Base-by-base conservation (phyloP, 257 asterid species). In the Nemophila menziesii region DNA sequence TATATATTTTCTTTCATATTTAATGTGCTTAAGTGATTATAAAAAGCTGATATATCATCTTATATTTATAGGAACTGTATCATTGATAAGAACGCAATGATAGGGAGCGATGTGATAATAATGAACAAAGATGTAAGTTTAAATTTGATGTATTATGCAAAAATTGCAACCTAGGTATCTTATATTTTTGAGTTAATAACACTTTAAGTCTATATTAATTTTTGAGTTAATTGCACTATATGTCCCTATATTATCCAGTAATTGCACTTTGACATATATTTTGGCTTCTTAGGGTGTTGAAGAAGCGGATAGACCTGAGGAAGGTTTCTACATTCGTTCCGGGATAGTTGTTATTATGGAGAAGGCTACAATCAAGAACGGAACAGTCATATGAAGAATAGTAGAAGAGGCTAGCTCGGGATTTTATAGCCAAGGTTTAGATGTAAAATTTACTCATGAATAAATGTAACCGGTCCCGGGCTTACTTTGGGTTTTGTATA, bases 71-170 rank as follows among this genome's bases (percentile, higher is more conserved):
- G 98, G 58, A 89, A 80, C 59, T 81, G 95, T 39, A 84, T 89
- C 47, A 84, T 89, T 22, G 98, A 89, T 79, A 89, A 89, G 76
- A 89, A 89, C 5, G 95, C 71, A 19, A 84, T 77, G 69, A 74
- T 89, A 10, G 98, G 98, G 61, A 74, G 73, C 17, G 63, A 90
- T 20, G 98, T 90, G 56, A 61, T 65, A 55, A 85, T 90, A 77
- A 61, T 59, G 78, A 90, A 90, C 58, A 85, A 77, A 67, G 83
- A 85, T 11, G 98, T 90, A 63, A 76, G 96, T 10, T n/a, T 11
- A 19, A 24, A 36, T 43, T 22, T 5, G 14, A 2, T 44, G 48
- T 12, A 5, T 16, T 13, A n/a, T n/a, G n/a, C n/a, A n/a, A n/a
- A n/a, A n/a, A n/a, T n/a, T n/a, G n/a, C n/a, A n/a, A n/a, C n/a